Base-by-base conservation (phyloP, 441 rosid genomes). In the Cnidoscolus chayamansa region DNA sequence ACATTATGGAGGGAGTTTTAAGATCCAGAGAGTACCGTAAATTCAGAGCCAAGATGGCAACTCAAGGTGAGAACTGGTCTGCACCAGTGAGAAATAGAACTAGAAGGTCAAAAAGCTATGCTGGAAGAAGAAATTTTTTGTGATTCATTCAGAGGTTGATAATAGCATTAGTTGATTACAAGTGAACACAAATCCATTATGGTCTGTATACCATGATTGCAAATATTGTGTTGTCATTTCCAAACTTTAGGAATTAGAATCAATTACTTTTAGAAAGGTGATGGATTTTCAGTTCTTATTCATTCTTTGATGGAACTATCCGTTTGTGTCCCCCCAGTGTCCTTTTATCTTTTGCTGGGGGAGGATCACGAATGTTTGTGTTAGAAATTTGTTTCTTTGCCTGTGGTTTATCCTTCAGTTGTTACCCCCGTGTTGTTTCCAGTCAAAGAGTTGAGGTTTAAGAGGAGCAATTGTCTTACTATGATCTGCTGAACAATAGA, bases 1-100 rank as follows among this genome's bases (percentile, higher is more conserved):
- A 81, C 82, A 86, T 88, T 67, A 74, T 92, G 68, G 91, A 88
- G 72, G 93, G 90, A 37, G 92, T 86, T 65, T 76, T 92, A 71
- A 87, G 95, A 80, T 92, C 97, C 66, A 87, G 92, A 69, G 97
- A 91, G 78, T 91, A 89, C 80, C 84, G 80, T 76, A 88, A 81
- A 72, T 81, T 84, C 72, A 82, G 84, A 72, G 89, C 84, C 58
- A 84, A 83, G 68, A 76, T 70, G 85, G 81, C 66, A 49, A 7
- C 31, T 67, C 76, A 55, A 68, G 81, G 65, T 19, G 83, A 81
- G 56, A 79, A 59, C 35, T 72, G 82, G 83, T 77, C 81, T 19
- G 2, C 75, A 37, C 77, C 79, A 15, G 49, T 74, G 60, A 83
- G 80, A 77, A 71, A 85, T 74, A 83, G 80, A 77, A 71, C 85